Base-by-base conservation (phyloP, 2,329 filamentous ascomycete species). In the Fusarium drepaniforme region DNA sequence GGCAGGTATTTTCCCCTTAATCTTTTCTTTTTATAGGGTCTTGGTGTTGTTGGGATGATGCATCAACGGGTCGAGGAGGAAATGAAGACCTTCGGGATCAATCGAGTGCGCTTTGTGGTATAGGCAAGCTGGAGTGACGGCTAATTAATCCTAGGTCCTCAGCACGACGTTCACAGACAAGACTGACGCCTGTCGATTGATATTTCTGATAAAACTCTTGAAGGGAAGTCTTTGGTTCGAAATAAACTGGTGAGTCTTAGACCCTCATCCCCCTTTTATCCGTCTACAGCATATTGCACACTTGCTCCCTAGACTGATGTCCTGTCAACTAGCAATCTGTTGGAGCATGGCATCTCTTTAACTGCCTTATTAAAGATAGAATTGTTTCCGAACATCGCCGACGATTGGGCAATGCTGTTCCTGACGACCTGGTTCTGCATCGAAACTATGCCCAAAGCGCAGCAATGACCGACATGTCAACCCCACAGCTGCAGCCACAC, bases 311-410 rank as follows among this genome's bases (percentile, higher is more conserved):
- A 60, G 38, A n/a, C 23, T 42, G 42, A 40, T 18, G 37, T n/a
- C n/a, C 25, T 49, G 37, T 30, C 33, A 33, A 49, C 56, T 28
- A 7, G n/a, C 25, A 30, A 23, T 9, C n/a, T 21, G 33, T 11
- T n/a, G 16, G 35, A 40, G 33, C 25, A 49, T 23, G 40, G n/a
- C 9, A 46, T 44, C 40, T 33, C 59, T 15, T 35, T 12, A 62
- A 42, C 11, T 18, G 16, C 12, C 23, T 38, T 40, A 18, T 33
- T 46, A 35, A 23, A 42, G 33, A 40, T 44, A 51, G 72, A 70
- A 72, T 46, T 66, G 70, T 74, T 74, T 70, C 70, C 72, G 72
- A 74, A 74, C 66, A 61, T 56, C 60, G 61, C 66, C 61, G 61
- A 49, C 59, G 13, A 46, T 25, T 61, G 61, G 60, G 49, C 35